Evolutionary conservation across 2,329 filamentous ascomycete species (phyloP).

Genomic region (Verticillium albo-atrum): DNA sequence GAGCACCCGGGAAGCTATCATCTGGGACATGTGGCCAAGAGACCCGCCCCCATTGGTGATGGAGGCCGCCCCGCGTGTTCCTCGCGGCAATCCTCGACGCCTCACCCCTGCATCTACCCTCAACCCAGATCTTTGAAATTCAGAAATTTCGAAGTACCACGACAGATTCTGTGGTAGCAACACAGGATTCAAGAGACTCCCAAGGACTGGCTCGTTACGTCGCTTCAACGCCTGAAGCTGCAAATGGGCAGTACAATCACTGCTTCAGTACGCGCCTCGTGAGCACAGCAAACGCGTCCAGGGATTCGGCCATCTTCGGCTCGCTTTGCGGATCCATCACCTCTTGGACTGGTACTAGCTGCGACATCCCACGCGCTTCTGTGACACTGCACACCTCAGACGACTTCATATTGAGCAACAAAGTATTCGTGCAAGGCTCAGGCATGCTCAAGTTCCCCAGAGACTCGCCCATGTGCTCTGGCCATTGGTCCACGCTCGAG

Average conservation of each 20-base stretch:
- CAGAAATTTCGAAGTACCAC: neutral
- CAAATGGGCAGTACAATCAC: neutral
- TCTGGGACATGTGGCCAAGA: conserved; percentile 2
- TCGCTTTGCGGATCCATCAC: neutral
- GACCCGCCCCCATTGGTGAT: conserved; percentile 3
- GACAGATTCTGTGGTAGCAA: neutral
- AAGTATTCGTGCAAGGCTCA: neutral
- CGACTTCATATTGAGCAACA: neutral
- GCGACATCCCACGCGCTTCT: neutral
- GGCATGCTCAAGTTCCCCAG: conserved; percentile 2
- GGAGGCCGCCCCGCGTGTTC: neutral
- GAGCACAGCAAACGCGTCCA: too few species aligned
- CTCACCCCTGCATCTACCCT: neutral
- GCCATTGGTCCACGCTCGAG: conserved; percentile 32
- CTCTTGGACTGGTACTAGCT: neutral
- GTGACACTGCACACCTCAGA: neutral
- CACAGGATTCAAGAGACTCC: neutral
- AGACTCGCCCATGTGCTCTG: conserved; percentile 33
- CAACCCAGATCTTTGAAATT: neutral
- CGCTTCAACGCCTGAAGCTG: neutral
- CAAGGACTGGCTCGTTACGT: neutral
- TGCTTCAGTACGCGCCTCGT: neutral
- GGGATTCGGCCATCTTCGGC: neutral
- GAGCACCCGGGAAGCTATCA: neutral
- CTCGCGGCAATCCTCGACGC: neutral